These are phyloP conservation scores for Trichoderma citrinoviride DNA, from an alignment of 2,329 filamentous ascomycete species.

Conservation along the genomic window DNA sequence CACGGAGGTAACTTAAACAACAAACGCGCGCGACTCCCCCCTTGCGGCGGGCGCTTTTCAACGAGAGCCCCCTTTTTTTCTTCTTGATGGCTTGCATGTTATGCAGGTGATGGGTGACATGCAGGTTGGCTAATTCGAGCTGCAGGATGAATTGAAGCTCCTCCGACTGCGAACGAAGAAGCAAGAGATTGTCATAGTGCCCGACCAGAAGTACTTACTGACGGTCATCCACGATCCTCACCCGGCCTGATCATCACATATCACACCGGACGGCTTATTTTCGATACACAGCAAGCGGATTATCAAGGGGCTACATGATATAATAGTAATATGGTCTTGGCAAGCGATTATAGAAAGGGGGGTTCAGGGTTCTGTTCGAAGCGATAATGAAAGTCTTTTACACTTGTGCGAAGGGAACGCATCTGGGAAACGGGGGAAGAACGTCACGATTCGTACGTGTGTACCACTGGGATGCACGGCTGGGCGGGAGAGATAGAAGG, in stretches of 20 bases:
- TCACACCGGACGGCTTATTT: not conserved
- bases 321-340: not conserved
- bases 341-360: not conserved
- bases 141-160: conserved; percentile 71
- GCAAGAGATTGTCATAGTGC: conserved; percentile 80
- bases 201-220: conserved; percentile 74
- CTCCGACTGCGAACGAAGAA: conserved; percentile 77
- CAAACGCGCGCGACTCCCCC: conserved; percentile 25
- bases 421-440: not conserved
- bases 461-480: not conserved
- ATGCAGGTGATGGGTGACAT: not conserved
- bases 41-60: not conserved
- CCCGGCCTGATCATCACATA: not conserved
- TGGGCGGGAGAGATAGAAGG: not conserved
- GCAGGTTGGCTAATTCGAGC: not conserved
- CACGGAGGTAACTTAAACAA: conserved; percentile 55
- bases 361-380: not conserved
- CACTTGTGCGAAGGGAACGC: not conserved
- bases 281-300: not conserved
- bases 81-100: not conserved
- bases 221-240: conserved; percentile 79
- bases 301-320: conserved; percentile 6
- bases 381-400: conserved; percentile 2
- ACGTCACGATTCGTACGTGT: too few species aligned
- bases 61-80: not conserved